phyloP scores from a whole-genome alignment of 108 stramenopile species.

The Schizochytrium sp. region DNA sequence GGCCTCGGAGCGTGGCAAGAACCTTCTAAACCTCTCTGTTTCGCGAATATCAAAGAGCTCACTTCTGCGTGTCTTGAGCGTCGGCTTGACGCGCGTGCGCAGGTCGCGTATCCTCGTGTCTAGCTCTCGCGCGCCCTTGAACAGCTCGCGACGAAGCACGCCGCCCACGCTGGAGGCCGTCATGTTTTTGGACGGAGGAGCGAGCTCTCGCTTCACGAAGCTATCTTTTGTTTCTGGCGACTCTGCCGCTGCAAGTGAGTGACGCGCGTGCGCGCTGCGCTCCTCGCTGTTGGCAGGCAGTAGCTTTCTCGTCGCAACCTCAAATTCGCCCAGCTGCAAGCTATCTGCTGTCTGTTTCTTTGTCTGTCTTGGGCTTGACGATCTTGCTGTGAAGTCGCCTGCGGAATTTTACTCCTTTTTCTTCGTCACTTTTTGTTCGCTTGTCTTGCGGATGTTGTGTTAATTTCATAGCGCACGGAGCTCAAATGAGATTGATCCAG shows the following conservation, averaged over 20 bases:
- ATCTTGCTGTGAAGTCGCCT: no score
- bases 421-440: no score
- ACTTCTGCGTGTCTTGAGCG: not conserved
- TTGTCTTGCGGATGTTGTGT: no score
- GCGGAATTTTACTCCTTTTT: no score
- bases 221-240: not conserved
- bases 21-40: not conserved
- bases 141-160: not conserved
- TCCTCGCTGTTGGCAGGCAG: no score
- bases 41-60: not conserved
- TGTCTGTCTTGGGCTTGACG: no score
- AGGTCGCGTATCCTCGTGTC: not conserved
- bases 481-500: no score
- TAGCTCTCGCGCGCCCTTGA: not conserved
- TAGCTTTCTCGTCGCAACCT: no score
- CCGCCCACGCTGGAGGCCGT: not conserved
- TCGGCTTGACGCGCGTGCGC: not conserved
- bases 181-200: not conserved
- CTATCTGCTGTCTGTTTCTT: no score
- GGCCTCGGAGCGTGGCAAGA: not conserved
- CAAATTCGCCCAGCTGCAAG: no score
- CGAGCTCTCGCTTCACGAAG: not conserved
- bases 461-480: no score
- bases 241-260: not conserved
- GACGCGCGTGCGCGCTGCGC: no score